A percentile compares a stretch with the other conserved stretches of the same genome.
Evolutionary conservation across 1,284 basidiomycete genomes (phyloP).

Genomic region (Naganishia sp.): DNA sequence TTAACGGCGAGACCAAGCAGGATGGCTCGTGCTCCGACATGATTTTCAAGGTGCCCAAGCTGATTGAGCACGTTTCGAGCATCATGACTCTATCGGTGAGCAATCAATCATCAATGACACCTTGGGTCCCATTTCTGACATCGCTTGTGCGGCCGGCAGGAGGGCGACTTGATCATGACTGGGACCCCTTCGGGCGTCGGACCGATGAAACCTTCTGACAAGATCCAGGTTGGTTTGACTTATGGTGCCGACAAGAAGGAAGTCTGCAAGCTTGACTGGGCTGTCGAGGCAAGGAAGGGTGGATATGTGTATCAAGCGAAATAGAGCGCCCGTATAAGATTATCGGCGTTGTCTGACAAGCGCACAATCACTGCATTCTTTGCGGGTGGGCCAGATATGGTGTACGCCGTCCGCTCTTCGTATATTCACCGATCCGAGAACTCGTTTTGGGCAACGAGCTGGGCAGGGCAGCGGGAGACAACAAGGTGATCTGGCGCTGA

Average conservation of each 20-base stretch:
- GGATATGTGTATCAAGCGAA: slow-evolving; percentile 65
- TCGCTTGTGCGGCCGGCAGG: slow-evolving; percentile 55
- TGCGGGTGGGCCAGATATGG: no score
- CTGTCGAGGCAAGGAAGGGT: slow-evolving; percentile 66
- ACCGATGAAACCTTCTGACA: slow-evolving; percentile 72
- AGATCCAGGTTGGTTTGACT: slow-evolving; percentile 70
- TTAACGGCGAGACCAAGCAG: slow-evolving; percentile 82
- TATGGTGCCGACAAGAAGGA: slow-evolving; percentile 62
- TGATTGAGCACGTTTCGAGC: slow-evolving; percentile 87
- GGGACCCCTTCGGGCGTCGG: slow-evolving; percentile 90
- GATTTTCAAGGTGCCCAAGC: slow-evolving; percentile 88
- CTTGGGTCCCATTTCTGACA: neutral
- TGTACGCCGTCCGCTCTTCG: no score
- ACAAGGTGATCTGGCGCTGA: no score
- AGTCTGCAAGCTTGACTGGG: slow-evolving; percentile 65
- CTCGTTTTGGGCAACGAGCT: no score
- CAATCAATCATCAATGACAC: slow-evolving; percentile 20
- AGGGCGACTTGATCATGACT: slow-evolving; percentile 84
- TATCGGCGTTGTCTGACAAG: no score
- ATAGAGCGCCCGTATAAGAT: no score
- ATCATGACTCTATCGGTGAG: slow-evolving; percentile 92
- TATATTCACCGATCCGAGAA: no score
- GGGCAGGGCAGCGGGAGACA: no score
- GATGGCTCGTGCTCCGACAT: slow-evolving; percentile 83
- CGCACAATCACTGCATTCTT: no score